Base-by-base conservation (phyloP, 371 early-diverging fungal genomes). In the Smittium mucronatum region DNA sequence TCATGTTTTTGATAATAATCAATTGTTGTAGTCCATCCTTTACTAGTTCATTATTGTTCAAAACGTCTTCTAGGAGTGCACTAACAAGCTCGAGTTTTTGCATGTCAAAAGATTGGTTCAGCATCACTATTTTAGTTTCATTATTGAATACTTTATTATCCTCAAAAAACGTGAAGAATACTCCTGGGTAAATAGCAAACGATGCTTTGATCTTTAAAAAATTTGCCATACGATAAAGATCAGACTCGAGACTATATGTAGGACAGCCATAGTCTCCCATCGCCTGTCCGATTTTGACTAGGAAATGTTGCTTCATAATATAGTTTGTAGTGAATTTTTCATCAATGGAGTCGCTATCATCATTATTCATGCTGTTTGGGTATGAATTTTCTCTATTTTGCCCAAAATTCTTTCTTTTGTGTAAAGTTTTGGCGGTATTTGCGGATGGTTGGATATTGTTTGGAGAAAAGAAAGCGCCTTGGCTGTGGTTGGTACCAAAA, bases 81-180 rank as follows among this genome's bases (percentile, higher is more conserved):
- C 35, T 35, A 26, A 67, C 67, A 5, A 67, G 29, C 47, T 67
- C 67, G 26, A 67, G 35, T 29, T 67, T 67, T 8, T 36, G 1
- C 36, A 67, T 67, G 36, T 67, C 57, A 29, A 36, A 67, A 35
- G 26, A 26, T 35, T 67, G 67, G 5, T 5, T 25, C 28, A 36
- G 17, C 29, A 26, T 34, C 2, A 67, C 67, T n/a, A 67, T 25
- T 57, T 47, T 35, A 21, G 64, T 34, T 26, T 36, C 35, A 35
- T 36, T 67, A 25, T 35, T 36, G 17, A 36, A 67, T 15, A 17
- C 29, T 2, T 67, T 89, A 17, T 83, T 77, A 71, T 90, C 90
- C 64, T 82, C 84, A 58, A 90, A 89, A 0, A 87, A 82, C 33
- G 90, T 72, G n/a, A 90, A 81, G 78, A 89, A 84, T 15, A 88